Evolutionary conservation across 768 basidiomycete species (phyloP), one percentile per base, ranked within the genome.

Genomic region (Strobilomyces dryophilus): DNA sequence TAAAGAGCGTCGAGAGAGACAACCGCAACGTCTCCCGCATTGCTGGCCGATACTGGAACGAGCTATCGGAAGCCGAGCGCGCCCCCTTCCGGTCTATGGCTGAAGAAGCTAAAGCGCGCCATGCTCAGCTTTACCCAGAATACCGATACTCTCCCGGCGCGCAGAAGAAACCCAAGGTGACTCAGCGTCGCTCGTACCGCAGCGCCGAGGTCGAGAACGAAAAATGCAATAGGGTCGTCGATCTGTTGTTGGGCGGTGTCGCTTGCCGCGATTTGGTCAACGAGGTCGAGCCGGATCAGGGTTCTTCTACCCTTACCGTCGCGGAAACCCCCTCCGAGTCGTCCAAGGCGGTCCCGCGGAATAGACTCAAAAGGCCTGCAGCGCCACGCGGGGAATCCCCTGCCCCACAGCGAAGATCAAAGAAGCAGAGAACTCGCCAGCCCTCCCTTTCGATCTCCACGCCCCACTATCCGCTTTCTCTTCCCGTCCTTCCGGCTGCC

Each of bases 21-120:
- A 89, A 92, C 65, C 83, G 88, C 65, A 78, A 82, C 50, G 79
- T 92, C 53, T 86, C 84, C 53, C 77, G 82, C 51, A 78, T 89
- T 47, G 86, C 83, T 2, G 89, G 84, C 5, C 66, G 80, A 32
- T 75, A 78, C 57, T 94, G 91, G 91, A 79, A 79, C 45, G 65
- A 77, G 49, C 69, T 89, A 31, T 60, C 71, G 10, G 64, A 67
- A 1, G 74, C 71, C 21, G 76, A 81, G 60, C 79, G 76, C 48
- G 69, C 64, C 6, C 70, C 66, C 18, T 87, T 78, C 75, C 65
- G 72, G 35, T 63, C 61, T 15, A 61, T 71, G 61, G 85, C 86
- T 3, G 74, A 72, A 15, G 63, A 75, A 47, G 79, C 70, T 26
- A 76, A 80, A 52, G 60, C 58, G 5, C 68, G 73, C 45, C 84